A percentile compares a stretch with the other conserved stretches of the same genome.
These are phyloP conservation scores for Phytomonas sp. DNA, from an alignment of 208 protist species.

Conservation along the genomic window DNA sequence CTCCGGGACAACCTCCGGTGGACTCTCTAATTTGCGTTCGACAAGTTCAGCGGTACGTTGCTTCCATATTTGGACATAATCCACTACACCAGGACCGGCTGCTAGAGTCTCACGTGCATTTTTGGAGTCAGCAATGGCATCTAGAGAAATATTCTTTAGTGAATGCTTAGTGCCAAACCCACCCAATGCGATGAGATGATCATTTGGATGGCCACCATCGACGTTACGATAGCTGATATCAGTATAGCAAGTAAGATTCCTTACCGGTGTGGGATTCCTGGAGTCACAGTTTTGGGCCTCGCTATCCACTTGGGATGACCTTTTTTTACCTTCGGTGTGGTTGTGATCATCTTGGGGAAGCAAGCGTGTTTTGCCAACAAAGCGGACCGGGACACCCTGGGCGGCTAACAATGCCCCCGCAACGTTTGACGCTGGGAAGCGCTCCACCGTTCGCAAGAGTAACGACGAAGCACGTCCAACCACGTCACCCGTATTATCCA, in stretches of 20 bases:
- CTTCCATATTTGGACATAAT: conserved; percentile 45
- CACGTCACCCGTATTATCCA: conserved; percentile 6
- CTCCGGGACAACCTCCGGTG: neutral
- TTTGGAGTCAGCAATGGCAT: neutral
- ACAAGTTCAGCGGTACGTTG: conserved; percentile 33
- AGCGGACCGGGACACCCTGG: conserved; percentile 58
- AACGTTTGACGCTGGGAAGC: conserved; percentile 47
- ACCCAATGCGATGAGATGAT: neutral
- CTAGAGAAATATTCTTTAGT: neutral
- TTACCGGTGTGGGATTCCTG: neutral
- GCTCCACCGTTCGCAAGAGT: conserved; percentile 40
- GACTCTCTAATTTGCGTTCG: conserved; percentile 20
- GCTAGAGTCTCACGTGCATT: conserved; percentile 19
- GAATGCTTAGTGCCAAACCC: neutral
- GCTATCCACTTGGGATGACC: neutral
- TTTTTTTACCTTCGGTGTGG: neutral
- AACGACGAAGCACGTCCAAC: conserved; percentile 27
- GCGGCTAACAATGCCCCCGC: conserved; percentile 68
- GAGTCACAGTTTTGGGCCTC: neutral
- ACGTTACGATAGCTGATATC: neutral
- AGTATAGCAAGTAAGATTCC: neutral
- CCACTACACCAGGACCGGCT: conserved; percentile 37
- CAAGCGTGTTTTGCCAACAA: conserved; percentile 41
- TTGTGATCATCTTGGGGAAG: conserved; percentile 9
- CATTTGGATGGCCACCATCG: neutral